Conservation (phyloP, 1,284 basidiomycete species). For the Apiotrichum gracile region DNA sequence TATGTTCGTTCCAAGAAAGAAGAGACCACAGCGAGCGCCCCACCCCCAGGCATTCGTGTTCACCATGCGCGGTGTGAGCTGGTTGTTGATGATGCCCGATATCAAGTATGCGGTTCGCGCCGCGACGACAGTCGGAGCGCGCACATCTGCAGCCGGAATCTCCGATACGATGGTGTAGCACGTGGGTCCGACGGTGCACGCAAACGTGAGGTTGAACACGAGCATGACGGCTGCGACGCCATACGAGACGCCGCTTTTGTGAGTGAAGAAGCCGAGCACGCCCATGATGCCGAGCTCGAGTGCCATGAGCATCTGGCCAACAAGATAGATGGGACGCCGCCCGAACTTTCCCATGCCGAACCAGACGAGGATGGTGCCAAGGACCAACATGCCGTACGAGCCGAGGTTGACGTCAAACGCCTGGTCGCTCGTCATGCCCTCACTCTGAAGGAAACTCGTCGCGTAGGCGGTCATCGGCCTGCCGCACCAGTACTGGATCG, state of each 20-base stretch:
- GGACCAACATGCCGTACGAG: neutral
- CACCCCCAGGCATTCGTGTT: constrained; percentile 48
- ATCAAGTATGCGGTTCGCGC: constrained; percentile 47
- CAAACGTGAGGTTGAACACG: constrained; percentile 23
- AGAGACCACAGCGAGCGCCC: constrained; percentile 45
- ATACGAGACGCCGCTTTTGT: constrained; percentile 16
- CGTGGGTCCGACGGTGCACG: constrained; percentile 25
- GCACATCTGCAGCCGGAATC: constrained; percentile 14
- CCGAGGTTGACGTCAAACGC: neutral
- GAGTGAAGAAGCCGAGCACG: constrained; percentile 32
- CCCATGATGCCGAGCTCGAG: constrained; percentile 16
- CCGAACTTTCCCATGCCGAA: constrained; percentile 7
- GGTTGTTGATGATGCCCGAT: constrained; percentile 37
- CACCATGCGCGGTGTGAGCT: constrained; percentile 48
- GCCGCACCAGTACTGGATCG: constrained; percentile 8
- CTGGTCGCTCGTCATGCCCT: neutral
- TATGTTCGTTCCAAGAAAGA: constrained; percentile 21
- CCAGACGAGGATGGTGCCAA: constrained; percentile 4
- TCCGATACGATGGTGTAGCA: constrained; percentile 21
- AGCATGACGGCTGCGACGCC: constrained; percentile 33
- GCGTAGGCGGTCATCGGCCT: constrained; percentile 1
- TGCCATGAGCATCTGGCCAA: constrained; percentile 14
- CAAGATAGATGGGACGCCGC: constrained; percentile 26
- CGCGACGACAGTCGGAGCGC: constrained; percentile 50
- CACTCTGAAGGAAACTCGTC: neutral